Evolutionary conservation across 2,329 filamentous ascomycete species (phyloP), one percentile per base, ranked within the genome.

Genomic region (Aureobasidium sp.): DNA sequence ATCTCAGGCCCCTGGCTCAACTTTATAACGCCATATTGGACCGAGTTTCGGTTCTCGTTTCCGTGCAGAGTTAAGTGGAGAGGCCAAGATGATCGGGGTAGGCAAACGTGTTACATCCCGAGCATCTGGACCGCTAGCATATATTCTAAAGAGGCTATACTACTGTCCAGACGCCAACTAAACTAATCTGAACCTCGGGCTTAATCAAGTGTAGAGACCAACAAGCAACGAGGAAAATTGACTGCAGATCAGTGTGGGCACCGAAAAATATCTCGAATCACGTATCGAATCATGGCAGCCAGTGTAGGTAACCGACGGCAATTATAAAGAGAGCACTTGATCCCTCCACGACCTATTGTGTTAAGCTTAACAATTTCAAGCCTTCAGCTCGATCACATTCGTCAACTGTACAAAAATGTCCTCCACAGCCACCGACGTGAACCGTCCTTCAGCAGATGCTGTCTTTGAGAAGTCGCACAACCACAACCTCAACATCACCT

Each of bases 391-490:
- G 9, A 37, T 8, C 10, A n/a, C 25, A 21, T 25, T 11, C 41
- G 27, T 57, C 37, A 34, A 5, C 11, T 36, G 16, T 3, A 9
- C 41, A 37, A 59, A 25, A 1, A 59, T 59, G 55, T 59, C 55
- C 10, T 59, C 55, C 34, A 59, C 42, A 37, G 55, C 55, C 9
- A 39, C 55, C 44, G 44, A 59, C 27, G 55, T 59, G 11, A 37
- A 59, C 44, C 32, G 55, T 5, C 42, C 55, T 16, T 59, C 55
- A 39, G 55, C 25, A 29, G 55, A 47, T 36, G 39, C 39, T 36
- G 53, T 57, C 41, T 57, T 57, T n/a, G 55, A 59, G 32, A 59
- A 59, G 42, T 59, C 55, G 9, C 55, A 59, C 55, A 53, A 53
- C 34, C 54, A 58, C 54, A 47, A 48, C 21, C 55, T 59, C 42